Conservation (phyloP, 2,329 filamentous ascomycete genomes). For the Neopestalotiopsis clavispora region DNA sequence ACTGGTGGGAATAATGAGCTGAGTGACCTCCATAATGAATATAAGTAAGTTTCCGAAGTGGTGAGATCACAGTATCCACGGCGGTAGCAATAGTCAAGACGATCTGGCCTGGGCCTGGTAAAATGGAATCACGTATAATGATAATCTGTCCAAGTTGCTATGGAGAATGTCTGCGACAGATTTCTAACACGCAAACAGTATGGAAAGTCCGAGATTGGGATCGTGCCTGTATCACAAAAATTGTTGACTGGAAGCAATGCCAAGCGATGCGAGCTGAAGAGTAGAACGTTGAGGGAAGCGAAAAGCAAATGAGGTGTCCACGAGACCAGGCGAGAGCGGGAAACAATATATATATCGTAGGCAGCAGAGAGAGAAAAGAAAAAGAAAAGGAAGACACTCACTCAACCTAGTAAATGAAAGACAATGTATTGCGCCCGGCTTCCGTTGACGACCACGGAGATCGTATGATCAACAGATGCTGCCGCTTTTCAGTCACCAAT, state of each 20-base stretch:
- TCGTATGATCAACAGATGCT: background rate
- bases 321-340: background rate
- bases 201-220: background rate
- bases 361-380: background rate
- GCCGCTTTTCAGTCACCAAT: background rate
- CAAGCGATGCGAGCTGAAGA: background rate
- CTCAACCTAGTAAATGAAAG: background rate
- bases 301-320: background rate
- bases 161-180: background rate
- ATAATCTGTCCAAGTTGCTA: background rate
- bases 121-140: background rate
- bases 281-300: background rate
- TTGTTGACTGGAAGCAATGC: background rate
- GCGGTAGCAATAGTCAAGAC: background rate
- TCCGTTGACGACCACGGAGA: background rate
- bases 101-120: background rate
- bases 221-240: background rate
- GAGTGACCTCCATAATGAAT: slow-evolving; percentile 14
- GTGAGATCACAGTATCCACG: background rate
- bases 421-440: background rate
- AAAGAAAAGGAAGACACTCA: background rate
- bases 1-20: slow-evolving; percentile 13
- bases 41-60: background rate
- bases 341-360: background rate
- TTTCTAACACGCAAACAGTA: slow-evolving; percentile 1